Evolutionary conservation across 2,329 filamentous ascomycete genomes (phyloP).

Genomic region (Neonectria hederae): DNA sequence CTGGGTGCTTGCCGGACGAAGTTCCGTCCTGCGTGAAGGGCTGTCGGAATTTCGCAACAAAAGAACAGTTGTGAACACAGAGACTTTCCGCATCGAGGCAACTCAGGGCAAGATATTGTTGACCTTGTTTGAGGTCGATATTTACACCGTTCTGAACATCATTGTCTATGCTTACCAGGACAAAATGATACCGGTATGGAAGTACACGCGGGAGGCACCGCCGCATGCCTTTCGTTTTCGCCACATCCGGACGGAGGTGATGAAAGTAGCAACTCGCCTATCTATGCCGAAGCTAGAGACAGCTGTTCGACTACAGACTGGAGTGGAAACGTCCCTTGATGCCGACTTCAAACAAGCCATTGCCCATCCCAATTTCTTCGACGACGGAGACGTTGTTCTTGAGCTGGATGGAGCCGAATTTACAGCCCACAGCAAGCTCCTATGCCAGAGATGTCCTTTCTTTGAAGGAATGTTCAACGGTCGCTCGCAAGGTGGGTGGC

Average conservation of each 20-base stretch:
- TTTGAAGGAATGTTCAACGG: slow-evolving; percentile 91
- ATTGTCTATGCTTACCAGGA: slow-evolving; percentile 86
- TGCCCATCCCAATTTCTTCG: slow-evolving; percentile 75
- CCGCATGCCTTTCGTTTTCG: slow-evolving; percentile 77
- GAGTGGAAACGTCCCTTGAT: slow-evolving; percentile 70
- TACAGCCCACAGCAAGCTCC: slow-evolving; percentile 77
- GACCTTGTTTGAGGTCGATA: slow-evolving; percentile 74
- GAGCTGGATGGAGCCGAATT: slow-evolving; percentile 80
- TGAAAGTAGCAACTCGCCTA: slow-evolving; percentile 80
- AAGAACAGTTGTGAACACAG: slow-evolving; percentile 36
- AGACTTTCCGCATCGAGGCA: slow-evolving; percentile 47
- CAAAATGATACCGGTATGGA: slow-evolving; percentile 84
- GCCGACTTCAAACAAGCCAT: slow-evolving; percentile 77
- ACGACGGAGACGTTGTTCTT: slow-evolving; percentile 80
- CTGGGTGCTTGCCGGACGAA: slow-evolving; percentile 81
- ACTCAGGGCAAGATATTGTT: slow-evolving; percentile 64
- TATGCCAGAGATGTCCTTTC: slow-evolving; percentile 89
- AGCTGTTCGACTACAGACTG: slow-evolving; percentile 78
- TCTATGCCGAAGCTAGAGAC: slow-evolving; percentile 78
- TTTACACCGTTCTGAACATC: slow-evolving; percentile 82
- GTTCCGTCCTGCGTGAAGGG: slow-evolving; percentile 70
- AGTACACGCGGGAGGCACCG: slow-evolving; percentile 73
- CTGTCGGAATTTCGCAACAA: slow-evolving; percentile 64
- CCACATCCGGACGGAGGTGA: slow-evolving; percentile 83
- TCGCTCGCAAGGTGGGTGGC: slow-evolving; percentile 86